Conservation (phyloP, 2,329 filamentous ascomycete genomes). For the Aspergillus jensenii region DNA sequence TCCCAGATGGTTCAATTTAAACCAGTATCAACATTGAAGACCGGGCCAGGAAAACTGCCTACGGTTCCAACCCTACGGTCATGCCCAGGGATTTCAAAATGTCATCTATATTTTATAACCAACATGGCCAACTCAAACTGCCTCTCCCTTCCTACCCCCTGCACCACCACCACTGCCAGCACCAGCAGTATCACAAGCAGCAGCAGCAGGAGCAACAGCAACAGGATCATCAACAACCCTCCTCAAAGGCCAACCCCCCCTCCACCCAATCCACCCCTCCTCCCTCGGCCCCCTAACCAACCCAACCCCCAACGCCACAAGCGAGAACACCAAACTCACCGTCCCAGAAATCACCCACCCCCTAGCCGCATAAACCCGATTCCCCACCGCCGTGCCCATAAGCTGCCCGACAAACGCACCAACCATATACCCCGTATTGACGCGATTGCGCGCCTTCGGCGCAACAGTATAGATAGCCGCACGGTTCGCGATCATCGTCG, state of each 20-base stretch:
- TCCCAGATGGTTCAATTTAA: no score
- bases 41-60: no score
- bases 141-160: no score
- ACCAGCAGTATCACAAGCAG: background rate
- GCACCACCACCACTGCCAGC: background rate
- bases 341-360: constrained; percentile 60
- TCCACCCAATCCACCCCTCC: constrained; percentile 61
- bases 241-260: constrained; percentile 48
- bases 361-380: constrained; percentile 54
- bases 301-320: constrained; percentile 48
- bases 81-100: no score
- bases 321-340: constrained; percentile 56
- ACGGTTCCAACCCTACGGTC: no score
- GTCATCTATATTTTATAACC: no score
- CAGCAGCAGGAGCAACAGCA: background rate
- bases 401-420: constrained; percentile 73
- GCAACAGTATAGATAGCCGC: constrained; percentile 69
- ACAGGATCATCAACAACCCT: background rate
- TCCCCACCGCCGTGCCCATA: constrained; percentile 64
- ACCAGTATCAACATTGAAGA: no score
- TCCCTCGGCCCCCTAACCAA: constrained; percentile 56
- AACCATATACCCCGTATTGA: constrained; percentile 84
- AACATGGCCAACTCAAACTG: no score
- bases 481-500: constrained; percentile 69
- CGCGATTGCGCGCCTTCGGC: constrained; percentile 68